Percentiles rank a stretch among this genome's conserved stretches.
These are phyloP conservation scores for Psophocarpus tetragonolobus DNA, from an alignment of 306 rosid species.

Conservation along the genomic window DNA sequence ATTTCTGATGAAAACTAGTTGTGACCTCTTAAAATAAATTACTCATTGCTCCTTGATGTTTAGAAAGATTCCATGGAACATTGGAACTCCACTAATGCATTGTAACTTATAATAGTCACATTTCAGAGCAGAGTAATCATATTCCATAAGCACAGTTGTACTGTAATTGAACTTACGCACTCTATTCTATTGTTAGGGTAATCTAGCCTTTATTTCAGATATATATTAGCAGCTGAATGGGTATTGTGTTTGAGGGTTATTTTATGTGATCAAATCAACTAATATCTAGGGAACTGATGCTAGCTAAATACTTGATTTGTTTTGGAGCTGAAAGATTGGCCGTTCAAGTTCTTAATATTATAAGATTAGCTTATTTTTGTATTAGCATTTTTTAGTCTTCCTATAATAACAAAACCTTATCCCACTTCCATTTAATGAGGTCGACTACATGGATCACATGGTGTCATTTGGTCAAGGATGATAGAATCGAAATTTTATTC, in stretches of 20 bases:
- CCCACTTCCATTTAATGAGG: too few species aligned
- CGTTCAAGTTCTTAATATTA: not conserved
- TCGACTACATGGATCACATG: too few species aligned
- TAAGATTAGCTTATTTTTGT: conserved; percentile 6
- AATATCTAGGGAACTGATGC: not conserved
- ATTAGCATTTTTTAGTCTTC: not conserved
- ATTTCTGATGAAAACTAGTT: conserved; percentile 5
- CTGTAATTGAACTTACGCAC: not conserved
- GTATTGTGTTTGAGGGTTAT: not conserved
- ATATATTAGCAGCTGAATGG: not conserved
- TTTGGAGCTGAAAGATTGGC: not conserved
- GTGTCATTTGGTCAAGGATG: too few species aligned
- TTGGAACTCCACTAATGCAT: conserved; percentile 1
- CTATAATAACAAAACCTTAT: too few species aligned
- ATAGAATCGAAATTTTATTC: too few species aligned
- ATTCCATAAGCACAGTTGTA: not conserved
- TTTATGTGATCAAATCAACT: not conserved
- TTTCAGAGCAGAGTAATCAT: conserved; percentile 6
- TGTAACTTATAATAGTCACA: conserved; percentile 4
- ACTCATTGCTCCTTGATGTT: not conserved
- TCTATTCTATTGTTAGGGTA: not conserved
- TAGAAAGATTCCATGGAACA: not conserved
- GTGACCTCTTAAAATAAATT: not conserved
- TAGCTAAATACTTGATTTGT: not conserved
- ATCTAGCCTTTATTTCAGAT: not conserved